phyloP scores from a whole-genome alignment of 495 filamentous ascomycete genomes.

The Staphylotrichum tortipilum region DNA sequence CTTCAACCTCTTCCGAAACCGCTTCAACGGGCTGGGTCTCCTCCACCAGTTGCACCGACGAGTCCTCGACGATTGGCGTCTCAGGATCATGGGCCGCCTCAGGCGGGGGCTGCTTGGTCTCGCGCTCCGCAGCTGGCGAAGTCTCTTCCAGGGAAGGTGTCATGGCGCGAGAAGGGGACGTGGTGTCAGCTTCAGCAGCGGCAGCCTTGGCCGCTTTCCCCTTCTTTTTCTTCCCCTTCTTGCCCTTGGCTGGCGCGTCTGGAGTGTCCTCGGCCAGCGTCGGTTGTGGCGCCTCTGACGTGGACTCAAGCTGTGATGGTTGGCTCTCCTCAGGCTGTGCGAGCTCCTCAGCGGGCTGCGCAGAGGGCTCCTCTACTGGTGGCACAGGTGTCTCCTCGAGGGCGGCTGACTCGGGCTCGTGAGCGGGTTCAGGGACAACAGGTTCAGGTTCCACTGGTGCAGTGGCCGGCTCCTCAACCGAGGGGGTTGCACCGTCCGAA shows the following conservation, averaged over 20 bases:
- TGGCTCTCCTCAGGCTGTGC: neutral
- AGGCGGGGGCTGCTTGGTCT: neutral
- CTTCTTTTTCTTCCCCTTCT: conserved; percentile 9
- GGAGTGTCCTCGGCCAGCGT: neutral
- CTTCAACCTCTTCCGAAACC: neutral
- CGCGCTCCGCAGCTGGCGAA: neutral
- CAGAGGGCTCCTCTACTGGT: neutral
- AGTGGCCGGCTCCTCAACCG: conserved; percentile 16
- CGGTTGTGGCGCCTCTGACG: neutral
- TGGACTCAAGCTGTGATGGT: neutral
- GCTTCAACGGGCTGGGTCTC: neutral
- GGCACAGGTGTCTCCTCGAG: neutral
- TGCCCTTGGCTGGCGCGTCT: neutral
- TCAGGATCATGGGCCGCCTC: neutral
- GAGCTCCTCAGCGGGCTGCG: neutral
- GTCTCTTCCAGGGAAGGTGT: neutral
- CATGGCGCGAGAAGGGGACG: too few relatives aligned
- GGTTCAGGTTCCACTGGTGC: neutral
- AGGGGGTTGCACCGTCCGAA: conserved; percentile 16
- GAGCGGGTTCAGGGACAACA: neutral
- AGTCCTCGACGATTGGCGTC: neutral
- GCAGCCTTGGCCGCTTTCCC: neutral
- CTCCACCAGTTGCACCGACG: neutral
- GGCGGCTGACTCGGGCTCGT: neutral
- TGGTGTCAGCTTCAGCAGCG: neutral